These are phyloP conservation scores for Bolboschoenoplectus hybrid DNA, from an alignment of 202 grass and related monocot genomes.

Conservation along the genomic window DNA sequence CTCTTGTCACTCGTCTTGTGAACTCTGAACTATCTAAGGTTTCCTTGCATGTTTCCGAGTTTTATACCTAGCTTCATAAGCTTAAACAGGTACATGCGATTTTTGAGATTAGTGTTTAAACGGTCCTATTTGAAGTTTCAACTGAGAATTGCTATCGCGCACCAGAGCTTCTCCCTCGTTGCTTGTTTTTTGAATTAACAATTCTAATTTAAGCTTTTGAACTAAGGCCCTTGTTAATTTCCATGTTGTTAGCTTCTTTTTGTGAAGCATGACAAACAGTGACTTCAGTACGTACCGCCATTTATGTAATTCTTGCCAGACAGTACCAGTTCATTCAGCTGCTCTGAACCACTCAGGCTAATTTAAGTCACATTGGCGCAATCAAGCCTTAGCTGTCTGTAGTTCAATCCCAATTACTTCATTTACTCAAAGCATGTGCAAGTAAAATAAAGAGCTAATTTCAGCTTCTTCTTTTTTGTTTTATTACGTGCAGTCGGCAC, in stretches of 20 bases:
- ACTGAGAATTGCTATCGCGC: not conserved
- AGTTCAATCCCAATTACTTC: not conserved
- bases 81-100: not conserved
- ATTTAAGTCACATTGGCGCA: not conserved
- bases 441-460: slow-evolving; percentile 1
- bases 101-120: not conserved
- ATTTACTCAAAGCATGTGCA: not conserved
- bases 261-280: not conserved
- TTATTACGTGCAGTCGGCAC: slow-evolving; percentile 59
- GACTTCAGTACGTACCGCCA: not conserved
- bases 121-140: not conserved
- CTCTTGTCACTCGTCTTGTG: not conserved
- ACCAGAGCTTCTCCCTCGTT: not conserved
- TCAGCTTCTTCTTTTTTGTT: not conserved
- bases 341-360: not conserved
- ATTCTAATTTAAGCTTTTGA: not conserved
- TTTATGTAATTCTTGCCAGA: not conserved
- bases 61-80: not conserved
- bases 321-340: slow-evolving; percentile 3
- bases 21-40: not conserved
- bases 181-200: not conserved
- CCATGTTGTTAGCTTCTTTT: not conserved
- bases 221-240: not conserved
- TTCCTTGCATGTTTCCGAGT: not conserved
- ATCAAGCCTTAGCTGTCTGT: not conserved